These are phyloP conservation scores for Pythium sp. DNA, from an alignment of 352 stramenopile genomes.

Conservation along the genomic window DNA sequence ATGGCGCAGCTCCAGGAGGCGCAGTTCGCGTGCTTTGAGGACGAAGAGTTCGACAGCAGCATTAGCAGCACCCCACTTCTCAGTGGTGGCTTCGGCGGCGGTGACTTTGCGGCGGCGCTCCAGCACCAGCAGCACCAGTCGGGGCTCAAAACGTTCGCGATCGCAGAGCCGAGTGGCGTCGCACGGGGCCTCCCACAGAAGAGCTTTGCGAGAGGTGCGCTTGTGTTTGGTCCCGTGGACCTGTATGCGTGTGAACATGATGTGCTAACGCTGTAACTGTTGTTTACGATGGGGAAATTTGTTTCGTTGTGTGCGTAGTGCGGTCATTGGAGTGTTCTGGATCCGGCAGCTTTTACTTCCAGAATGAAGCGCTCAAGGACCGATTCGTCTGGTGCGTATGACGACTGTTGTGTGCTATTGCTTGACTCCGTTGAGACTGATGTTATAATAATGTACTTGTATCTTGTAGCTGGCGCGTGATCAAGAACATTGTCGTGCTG, in stretches of 20 bases:
- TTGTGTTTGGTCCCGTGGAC: too few species aligned
- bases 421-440: background rate
- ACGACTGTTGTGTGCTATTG: background rate
- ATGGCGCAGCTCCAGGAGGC: constrained; percentile 56
- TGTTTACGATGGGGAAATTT: background rate
- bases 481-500: constrained; percentile 72
- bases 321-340: constrained; percentile 63
- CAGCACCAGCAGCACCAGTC: constrained; percentile 7
- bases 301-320: constrained; percentile 26
- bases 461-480: constrained; percentile 52
- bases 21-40: constrained; percentile 73
- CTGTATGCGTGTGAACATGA: background rate
- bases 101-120: constrained; percentile 5
- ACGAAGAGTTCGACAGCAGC: constrained; percentile 32
- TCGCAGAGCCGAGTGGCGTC: constrained; percentile 14
- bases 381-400: constrained; percentile 53
- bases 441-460: background rate
- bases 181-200: constrained; percentile 42
- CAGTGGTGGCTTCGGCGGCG: constrained; percentile 13
- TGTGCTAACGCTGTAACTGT: background rate
- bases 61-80: constrained; percentile 3
- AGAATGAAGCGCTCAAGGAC: constrained; percentile 61
- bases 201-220: constrained; percentile 51
- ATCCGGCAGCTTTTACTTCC: constrained; percentile 72
- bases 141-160: constrained; percentile 18